A percentile compares a stretch with the other conserved stretches of the same genome.
Evolutionary conservation across 345 rosid genomes (phyloP).

Genomic region (Iberis pinnata): DNA sequence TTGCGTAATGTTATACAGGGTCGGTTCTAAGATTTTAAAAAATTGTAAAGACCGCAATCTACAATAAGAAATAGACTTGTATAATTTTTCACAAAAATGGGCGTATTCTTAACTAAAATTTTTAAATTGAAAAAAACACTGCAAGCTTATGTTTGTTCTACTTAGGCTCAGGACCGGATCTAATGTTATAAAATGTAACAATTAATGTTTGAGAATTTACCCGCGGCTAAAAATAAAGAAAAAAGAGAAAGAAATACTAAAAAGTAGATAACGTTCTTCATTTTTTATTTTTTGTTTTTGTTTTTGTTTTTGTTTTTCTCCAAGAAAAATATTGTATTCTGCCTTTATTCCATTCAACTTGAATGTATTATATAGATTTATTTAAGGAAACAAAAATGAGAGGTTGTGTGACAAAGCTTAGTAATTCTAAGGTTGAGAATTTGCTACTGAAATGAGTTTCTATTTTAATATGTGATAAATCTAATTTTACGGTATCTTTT

Average conservation of each 20-base stretch:
- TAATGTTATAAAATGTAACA: too few relatives aligned
- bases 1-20: too few relatives aligned
- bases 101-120: too few relatives aligned
- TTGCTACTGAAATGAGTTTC: constrained; percentile 4
- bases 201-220: constrained; percentile 18
- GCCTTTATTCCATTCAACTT: too few relatives aligned
- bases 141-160: too few relatives aligned
- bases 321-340: background rate
- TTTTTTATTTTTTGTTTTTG: constrained; percentile 3
- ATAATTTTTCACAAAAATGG: too few relatives aligned
- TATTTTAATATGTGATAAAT: constrained; percentile 16
- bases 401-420: background rate
- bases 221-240: constrained; percentile 17
- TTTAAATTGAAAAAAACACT: too few relatives aligned
- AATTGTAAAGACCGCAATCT: background rate
- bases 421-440: constrained; percentile 6
- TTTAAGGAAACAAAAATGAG: background rate
- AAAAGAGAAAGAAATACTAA: constrained; percentile 24
- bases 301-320: background rate
- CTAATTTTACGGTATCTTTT: too few relatives aligned
- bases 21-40: background rate
- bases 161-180: too few relatives aligned
- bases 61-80: too few relatives aligned
- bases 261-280: constrained; percentile 14
- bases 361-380: constrained; percentile 20